phyloP scores from a whole-genome alignment of 2,329 filamentous ascomycete genomes.

The Alternaria brassicicola region DNA sequence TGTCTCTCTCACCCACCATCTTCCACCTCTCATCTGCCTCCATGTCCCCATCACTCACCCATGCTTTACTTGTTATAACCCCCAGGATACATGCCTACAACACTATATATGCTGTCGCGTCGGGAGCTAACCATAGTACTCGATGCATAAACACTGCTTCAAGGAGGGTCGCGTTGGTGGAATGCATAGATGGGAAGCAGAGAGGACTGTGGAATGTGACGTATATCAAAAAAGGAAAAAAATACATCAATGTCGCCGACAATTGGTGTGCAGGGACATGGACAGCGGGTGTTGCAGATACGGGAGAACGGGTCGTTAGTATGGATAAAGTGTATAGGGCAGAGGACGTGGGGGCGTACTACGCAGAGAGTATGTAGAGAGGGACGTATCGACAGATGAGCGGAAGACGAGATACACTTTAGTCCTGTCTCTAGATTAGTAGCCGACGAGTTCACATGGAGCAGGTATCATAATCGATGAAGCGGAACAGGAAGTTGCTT shows the following conservation, averaged over 20 bases:
- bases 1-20: too few relatives aligned
- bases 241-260: not conserved
- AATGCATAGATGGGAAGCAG: not conserved
- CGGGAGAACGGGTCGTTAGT: not conserved
- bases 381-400: not conserved
- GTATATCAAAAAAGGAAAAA: not conserved
- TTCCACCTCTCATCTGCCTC: not conserved
- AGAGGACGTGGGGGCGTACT: not conserved
- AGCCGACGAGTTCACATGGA: not conserved
- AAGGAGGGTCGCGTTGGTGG: not conserved
- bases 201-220: not conserved
- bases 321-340: not conserved
- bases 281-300: not conserved
- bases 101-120: not conserved
- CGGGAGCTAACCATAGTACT: constrained; percentile 11
- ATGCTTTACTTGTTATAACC: not conserved
- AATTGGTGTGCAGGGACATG: not conserved
- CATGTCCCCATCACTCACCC: not conserved
- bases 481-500: not conserved
- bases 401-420: not conserved
- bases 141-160: not conserved
- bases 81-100: constrained; percentile 2
- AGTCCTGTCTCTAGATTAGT: not conserved
- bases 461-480: not conserved
- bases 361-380: not conserved